phyloP scores from a whole-genome alignment of 768 basidiomycete genomes.

The Hemileccinum rubropunctum region DNA sequence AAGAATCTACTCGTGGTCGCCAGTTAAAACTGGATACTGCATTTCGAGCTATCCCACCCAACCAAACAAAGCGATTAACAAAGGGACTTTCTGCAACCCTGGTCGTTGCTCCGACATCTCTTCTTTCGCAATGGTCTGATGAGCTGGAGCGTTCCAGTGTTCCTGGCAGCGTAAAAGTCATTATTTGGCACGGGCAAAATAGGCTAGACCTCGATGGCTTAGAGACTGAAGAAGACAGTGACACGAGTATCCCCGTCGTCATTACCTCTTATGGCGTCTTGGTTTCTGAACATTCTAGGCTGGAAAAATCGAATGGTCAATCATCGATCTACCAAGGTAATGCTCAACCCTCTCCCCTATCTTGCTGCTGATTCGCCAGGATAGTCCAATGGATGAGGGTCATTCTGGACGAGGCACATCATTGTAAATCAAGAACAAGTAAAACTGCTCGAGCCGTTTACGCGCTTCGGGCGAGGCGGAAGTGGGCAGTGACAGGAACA shows the following conservation, averaged over 20 bases:
- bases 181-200: slow-evolving; percentile 89
- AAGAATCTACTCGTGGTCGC: slow-evolving; percentile 40
- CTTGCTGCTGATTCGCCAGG: slow-evolving; percentile 4
- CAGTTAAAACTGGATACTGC: slow-evolving; percentile 63
- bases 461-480: slow-evolving; percentile 70
- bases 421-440: slow-evolving; percentile 86
- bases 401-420: slow-evolving; percentile 92
- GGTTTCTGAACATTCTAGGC: slow-evolving; percentile 81
- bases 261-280: slow-evolving; percentile 92
- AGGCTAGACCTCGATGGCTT: slow-evolving; percentile 67
- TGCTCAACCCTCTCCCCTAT: slow-evolving; percentile 15
- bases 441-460: slow-evolving; percentile 89
- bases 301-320: slow-evolving; percentile 47
- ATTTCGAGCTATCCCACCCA: slow-evolving; percentile 48
- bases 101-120: slow-evolving; percentile 88
- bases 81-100: slow-evolving; percentile 64
- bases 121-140: slow-evolving; percentile 91
- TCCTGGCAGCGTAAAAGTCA: slow-evolving; percentile 58
- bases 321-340: slow-evolving; percentile 73
- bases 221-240: slow-evolving; percentile 50
- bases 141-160: slow-evolving; percentile 86
- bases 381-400: slow-evolving; percentile 79
- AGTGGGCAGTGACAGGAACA: slow-evolving; percentile 94
- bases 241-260: slow-evolving; percentile 66
- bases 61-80: slow-evolving; percentile 26